Evolutionary conservation across 495 filamentous ascomycete genomes (phyloP).

Genomic region (Chaetomium tenue): DNA sequence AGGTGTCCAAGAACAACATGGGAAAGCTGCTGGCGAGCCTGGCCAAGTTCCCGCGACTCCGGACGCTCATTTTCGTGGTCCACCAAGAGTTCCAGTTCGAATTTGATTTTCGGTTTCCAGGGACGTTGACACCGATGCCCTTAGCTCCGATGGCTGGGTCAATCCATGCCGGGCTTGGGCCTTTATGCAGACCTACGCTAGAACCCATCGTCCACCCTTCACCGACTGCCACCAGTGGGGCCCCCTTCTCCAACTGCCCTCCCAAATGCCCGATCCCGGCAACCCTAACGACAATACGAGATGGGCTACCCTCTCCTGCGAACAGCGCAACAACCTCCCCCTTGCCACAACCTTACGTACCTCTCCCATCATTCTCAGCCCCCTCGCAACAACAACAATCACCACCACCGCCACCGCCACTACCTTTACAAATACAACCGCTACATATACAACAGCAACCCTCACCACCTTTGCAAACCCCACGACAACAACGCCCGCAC

Average conservation of each 20-base stretch:
- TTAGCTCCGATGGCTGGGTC: not conserved
- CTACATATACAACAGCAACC: conserved; percentile 8
- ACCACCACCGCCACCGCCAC: not conserved
- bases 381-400: conserved; percentile 8
- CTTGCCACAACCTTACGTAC: conserved; percentile 1
- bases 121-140: conserved; percentile 31
- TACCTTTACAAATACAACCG: not conserved
- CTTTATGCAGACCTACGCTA: not conserved
- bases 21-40: conserved; percentile 44
- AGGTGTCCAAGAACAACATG: conserved; percentile 51
- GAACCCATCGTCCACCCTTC: conserved; percentile 16
- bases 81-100: conserved; percentile 51
- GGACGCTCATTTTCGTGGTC: conserved; percentile 46
- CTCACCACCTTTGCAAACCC: not conserved
- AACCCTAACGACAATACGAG: not conserved
- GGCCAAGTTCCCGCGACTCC: conserved; percentile 44
- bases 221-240: conserved; percentile 9
- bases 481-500: conserved; percentile 7
- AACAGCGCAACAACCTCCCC: not conserved
- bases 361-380: not conserved
- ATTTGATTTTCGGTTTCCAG: conserved; percentile 40
- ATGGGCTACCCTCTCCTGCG: not conserved
- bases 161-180: not conserved
- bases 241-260: not conserved
- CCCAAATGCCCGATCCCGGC: not conserved